These are phyloP conservation scores for Mycocentrospora acerina DNA, from an alignment of 2,329 filamentous ascomycete genomes.

Conservation along the genomic window DNA sequence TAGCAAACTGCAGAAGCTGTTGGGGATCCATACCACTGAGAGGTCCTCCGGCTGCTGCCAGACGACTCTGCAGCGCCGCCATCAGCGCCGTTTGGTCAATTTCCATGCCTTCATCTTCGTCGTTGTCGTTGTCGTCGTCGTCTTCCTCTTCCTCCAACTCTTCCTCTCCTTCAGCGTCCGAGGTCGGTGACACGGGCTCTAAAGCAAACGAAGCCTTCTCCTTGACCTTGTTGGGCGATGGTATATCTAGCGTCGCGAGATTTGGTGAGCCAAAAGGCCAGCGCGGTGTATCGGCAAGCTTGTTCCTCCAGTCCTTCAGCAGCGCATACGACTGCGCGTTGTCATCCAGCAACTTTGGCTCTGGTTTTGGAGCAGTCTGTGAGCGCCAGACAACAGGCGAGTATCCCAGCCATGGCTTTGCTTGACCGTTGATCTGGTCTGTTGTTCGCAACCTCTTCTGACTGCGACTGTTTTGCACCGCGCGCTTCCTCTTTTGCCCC, in stretches of 20 bases:
- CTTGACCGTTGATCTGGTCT: slow-evolving; percentile 3
- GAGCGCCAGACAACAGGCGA: slow-evolving; percentile 40
- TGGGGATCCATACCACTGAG: slow-evolving; percentile 45
- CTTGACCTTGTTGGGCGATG: slow-evolving; percentile 7
- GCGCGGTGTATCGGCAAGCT: slow-evolving; percentile 32
- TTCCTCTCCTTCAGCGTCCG: slow-evolving; percentile 2
- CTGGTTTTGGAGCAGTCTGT: slow-evolving; percentile 21
- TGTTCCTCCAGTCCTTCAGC: slow-evolving; percentile 49
- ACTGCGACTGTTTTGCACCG: slow-evolving; percentile 9
- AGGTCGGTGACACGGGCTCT: slow-evolving; percentile 15
- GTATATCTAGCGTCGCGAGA: slow-evolving; percentile 12
- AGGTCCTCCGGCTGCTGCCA: slow-evolving; percentile 37
- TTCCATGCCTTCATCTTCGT: slow-evolving; percentile 12
- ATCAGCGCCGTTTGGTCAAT: slow-evolving; percentile 46
- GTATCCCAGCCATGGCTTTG: slow-evolving; percentile 15
- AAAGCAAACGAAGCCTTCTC: slow-evolving; percentile 8
- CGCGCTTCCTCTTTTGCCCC: slow-evolving; percentile 36
- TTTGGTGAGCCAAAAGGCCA: slow-evolving; percentile 23
- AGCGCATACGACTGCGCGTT: slow-evolving; percentile 41
- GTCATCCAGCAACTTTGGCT: slow-evolving; percentile 30
- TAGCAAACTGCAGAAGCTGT: slow-evolving; percentile 46
- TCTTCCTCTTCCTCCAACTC: slow-evolving; percentile 17
- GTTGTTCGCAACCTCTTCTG: slow-evolving; percentile 29
- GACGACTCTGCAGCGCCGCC: slow-evolving; percentile 35
- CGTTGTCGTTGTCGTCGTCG: slow-evolving; percentile 18